Evolutionary conservation across 2,329 filamentous ascomycete genomes (phyloP), one percentile per base, ranked within the genome.

Genomic region (Byssochlamys sp.): DNA sequence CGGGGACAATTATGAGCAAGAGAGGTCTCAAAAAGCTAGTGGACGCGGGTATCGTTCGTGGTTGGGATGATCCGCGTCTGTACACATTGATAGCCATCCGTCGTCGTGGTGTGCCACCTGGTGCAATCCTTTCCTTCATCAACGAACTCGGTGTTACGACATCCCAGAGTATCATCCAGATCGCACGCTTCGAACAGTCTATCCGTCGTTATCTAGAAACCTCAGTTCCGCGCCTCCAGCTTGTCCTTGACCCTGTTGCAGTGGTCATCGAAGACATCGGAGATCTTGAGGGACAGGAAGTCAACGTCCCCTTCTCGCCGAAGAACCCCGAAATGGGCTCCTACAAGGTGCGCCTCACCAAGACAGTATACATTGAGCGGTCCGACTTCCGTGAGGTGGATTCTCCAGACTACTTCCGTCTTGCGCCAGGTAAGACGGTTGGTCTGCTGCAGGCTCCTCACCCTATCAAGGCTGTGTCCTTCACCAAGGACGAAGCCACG

Each of bases 111-210:
- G 83, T 96, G 0, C 92, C 92, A 0, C 90, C 92, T 0, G 89
- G 89, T 26, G 91, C 91, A 1, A 88, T 96, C 59, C 83, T 96
- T 58, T 87, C 89, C 56, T 97, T 96, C 66, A 85, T 96, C 59
- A 90, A 90, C 64, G 91, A 96, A 73, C 84, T 96, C 24, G 92
- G 91, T 31, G 91, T 96, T 45, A 95, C 91, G 0, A 95, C 91
- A 35, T 82, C 86, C 45, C 83, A 84, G 55, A 88, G 87, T 2
- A 84, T 89, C 61, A 95, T 96, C 65, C 85, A 92, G 70, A 86
- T 90, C 52, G 75, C 81, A 57, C 85, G 88, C n/a, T 90, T 97
- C 60, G 92, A 97, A 67, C 85, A 92, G 69, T 86, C 84, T 0
- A 84, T 97, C 59, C 85, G 92, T 25, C 85, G 85, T 62, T 95